Conservation (phyloP, 345 rosid genomes). For the Limnanthes douglasii region DNA sequence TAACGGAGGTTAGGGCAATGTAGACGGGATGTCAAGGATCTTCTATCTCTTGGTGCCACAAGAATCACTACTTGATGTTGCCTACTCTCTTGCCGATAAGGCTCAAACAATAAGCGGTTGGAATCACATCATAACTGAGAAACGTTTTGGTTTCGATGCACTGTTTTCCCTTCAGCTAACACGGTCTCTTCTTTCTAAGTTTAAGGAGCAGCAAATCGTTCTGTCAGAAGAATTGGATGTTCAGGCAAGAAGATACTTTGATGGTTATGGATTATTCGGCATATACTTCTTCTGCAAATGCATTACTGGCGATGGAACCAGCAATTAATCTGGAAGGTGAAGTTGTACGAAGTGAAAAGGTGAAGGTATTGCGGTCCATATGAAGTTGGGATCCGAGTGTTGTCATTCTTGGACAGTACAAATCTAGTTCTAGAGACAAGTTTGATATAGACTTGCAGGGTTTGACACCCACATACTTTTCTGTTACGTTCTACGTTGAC, state of each 20-base stretch:
- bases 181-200: slow-evolving; percentile 43
- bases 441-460: slow-evolving; percentile 18
- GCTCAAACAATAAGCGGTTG: slow-evolving; percentile 56
- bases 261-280: slow-evolving; percentile 75
- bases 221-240: slow-evolving; percentile 41
- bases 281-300: slow-evolving; percentile 59
- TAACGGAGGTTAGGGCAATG: slow-evolving; percentile 48
- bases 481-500: slow-evolving; percentile 58
- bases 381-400: slow-evolving; percentile 32
- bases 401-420: slow-evolving; percentile 66
- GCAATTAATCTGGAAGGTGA: slow-evolving; percentile 70
- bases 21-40: slow-evolving; percentile 47
- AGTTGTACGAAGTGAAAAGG: slow-evolving; percentile 74
- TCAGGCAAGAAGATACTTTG: slow-evolving; percentile 43
- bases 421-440: slow-evolving; percentile 27
- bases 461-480: slow-evolving; percentile 45
- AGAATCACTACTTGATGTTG: slow-evolving; percentile 68
- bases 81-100: slow-evolving; percentile 29
- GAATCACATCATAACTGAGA: slow-evolving; percentile 65
- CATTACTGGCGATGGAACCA: slow-evolving; percentile 79
- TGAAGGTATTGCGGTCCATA: slow-evolving; percentile 59
- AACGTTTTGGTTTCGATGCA: slow-evolving; percentile 62
- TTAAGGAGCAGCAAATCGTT: slow-evolving; percentile 47
- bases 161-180: slow-evolving; percentile 36
- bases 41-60: slow-evolving; percentile 76